Evolutionary conservation across 2,329 filamentous ascomycete genomes (phyloP).

Genomic region (Penicillium occitanis): DNA sequence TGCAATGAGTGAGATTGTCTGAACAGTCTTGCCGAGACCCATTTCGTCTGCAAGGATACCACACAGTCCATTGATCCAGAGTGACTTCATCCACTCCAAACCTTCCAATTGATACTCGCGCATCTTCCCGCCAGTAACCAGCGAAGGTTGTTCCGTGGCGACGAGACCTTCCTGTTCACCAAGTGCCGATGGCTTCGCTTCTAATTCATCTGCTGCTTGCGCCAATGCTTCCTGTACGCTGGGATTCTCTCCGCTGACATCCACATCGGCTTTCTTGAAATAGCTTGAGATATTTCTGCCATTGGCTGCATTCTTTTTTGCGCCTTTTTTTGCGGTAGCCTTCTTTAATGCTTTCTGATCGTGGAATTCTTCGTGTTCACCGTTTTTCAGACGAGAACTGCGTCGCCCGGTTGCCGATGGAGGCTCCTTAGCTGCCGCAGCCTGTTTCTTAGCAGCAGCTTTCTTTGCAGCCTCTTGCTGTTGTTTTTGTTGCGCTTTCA

Average conservation of each 20-base stretch:
- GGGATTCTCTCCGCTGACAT: conserved; percentile 53
- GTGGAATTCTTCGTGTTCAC: conserved; percentile 22
- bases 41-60: conserved; percentile 93
- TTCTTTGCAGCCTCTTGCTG: conserved; percentile 46
- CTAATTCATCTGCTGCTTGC: conserved; percentile 58
- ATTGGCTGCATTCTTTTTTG: conserved; percentile 31
- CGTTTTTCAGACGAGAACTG: conserved; percentile 34
- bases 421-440: conserved; percentile 32
- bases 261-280: conserved; percentile 60
- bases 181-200: conserved; percentile 59
- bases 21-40: conserved; percentile 89
- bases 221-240: conserved; percentile 59
- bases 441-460: conserved; percentile 37
- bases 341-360: conserved; percentile 26
- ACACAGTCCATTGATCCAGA: conserved; percentile 87
- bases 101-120: conserved; percentile 92
- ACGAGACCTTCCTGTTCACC: conserved; percentile 64
- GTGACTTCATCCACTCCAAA: conserved; percentile 80
- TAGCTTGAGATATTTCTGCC: conserved; percentile 57
- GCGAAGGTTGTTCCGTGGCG: conserved; percentile 81
- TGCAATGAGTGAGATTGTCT: conserved; percentile 84
- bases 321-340: conserved; percentile 25
- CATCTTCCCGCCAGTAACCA: conserved; percentile 87
- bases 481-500: conserved; percentile 45
- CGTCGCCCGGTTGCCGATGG: conserved; percentile 26